These are phyloP conservation scores for Magnolia officinalis DNA, from an alignment of 164 flowering plant genomes.

Conservation along the genomic window DNA sequence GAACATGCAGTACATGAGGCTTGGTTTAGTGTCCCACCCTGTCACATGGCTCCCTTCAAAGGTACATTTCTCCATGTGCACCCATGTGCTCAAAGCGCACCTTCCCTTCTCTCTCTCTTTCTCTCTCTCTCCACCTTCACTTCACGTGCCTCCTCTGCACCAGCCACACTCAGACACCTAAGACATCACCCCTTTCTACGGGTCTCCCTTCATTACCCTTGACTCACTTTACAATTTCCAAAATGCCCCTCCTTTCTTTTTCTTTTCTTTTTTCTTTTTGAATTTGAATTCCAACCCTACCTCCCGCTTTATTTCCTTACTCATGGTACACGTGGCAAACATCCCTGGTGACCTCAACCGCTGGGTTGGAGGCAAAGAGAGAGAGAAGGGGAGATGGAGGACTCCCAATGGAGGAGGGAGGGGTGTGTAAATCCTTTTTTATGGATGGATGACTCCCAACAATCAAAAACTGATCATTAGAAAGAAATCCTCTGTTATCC, in stretches of 20 bases:
- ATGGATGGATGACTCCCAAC: no score
- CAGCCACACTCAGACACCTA: slow-evolving; percentile 18
- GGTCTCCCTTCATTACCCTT: background rate
- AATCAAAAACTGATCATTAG: no score
- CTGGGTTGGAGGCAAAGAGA: no score
- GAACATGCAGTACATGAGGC: slow-evolving; percentile 49
- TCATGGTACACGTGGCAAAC: no score
- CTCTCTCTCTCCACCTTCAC: background rate
- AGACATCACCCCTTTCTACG: background rate
- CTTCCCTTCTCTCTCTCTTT: background rate
- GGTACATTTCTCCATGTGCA: slow-evolving; percentile 13
- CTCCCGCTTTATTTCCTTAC: no score
- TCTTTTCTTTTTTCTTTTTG: background rate
- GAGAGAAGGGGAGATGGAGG: no score
- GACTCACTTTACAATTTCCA: background rate
- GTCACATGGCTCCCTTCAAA: slow-evolving; percentile 40
- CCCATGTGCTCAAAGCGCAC: slow-evolving; percentile 36
- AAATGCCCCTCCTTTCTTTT: background rate
- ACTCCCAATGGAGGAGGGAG: no score
- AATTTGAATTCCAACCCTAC: background rate
- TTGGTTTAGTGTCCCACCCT: slow-evolving; percentile 40
- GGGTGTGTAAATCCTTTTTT: no score
- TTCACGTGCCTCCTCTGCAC: slow-evolving; percentile 48
- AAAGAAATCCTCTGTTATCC: no score
- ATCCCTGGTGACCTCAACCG: no score